Evolutionary conservation across 202 grass and related monocot genomes (phyloP).

Genomic region (Cymbopogon flexuosus): DNA sequence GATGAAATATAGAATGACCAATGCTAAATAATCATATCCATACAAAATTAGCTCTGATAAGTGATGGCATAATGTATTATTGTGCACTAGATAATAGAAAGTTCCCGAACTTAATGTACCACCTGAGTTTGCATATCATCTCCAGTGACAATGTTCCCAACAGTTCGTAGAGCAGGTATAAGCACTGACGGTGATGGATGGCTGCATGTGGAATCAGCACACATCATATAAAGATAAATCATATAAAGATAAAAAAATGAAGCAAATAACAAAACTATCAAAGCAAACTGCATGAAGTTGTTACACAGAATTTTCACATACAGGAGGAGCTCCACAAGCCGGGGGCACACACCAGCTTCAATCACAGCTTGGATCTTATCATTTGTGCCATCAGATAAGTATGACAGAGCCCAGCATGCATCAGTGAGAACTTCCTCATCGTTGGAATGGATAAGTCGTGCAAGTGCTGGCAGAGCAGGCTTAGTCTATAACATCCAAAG

Average conservation of each 20-base stretch:
- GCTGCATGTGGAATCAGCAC: constrained; percentile 33
- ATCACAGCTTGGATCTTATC: constrained; percentile 95
- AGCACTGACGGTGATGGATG: constrained; percentile 92
- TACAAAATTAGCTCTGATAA: not conserved
- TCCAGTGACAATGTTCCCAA: constrained; percentile 94
- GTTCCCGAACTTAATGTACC: not conserved
- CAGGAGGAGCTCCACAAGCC: constrained; percentile 90
- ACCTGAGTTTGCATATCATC: constrained; percentile 94
- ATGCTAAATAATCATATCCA: not conserved
- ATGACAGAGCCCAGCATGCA: constrained; percentile 93
- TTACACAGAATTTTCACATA: constrained; percentile 32
- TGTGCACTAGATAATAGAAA: not conserved
- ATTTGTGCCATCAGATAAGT: constrained; percentile 91
- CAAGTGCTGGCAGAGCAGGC: constrained; percentile 83
- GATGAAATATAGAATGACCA: not conserved
- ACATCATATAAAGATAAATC: not conserved
- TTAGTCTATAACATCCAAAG: constrained; percentile 52
- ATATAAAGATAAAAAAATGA: constrained; percentile 1
- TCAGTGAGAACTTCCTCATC: constrained; percentile 97
- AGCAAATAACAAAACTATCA: not conserved
- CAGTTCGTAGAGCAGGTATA: constrained; percentile 86
- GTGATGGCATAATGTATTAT: not conserved
- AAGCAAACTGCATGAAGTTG: not conserved
- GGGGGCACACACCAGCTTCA: constrained; percentile 78
- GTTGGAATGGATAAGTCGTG: constrained; percentile 73